A percentile compares a stretch with the other conserved stretches of the same genome.
Conservation (phyloP, 495 filamentous ascomycete genomes). For the Hyaloscypha hepaticicola region DNA sequence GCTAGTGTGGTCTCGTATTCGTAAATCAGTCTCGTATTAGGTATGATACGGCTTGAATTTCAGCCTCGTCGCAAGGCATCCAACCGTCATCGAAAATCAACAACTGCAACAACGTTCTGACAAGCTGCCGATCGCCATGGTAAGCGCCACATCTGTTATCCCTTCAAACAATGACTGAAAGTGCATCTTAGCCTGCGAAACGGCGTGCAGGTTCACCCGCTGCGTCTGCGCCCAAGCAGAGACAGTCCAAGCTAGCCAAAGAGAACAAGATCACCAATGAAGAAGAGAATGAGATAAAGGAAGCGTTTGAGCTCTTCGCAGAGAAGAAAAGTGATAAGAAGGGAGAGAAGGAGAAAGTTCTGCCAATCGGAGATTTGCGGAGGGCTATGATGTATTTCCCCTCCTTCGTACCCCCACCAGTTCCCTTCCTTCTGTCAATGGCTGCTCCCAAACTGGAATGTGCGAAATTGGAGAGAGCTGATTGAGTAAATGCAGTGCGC, state of each 20-base stretch:
- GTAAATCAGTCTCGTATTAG: neutral
- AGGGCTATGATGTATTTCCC: conserved; percentile 73
- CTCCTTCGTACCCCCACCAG: conserved; percentile 5
- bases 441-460: neutral
- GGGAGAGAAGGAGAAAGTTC: conserved; percentile 68
- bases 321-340: conserved; percentile 51
- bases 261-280: conserved; percentile 79
- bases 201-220: conserved; percentile 30
- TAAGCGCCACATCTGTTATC: neutral
- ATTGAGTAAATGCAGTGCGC: conserved; percentile 51
- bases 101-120: neutral
- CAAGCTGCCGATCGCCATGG: neutral
- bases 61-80: conserved; percentile 3
- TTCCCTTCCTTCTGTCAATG: neutral
- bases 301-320: conserved; percentile 83
- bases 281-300: conserved; percentile 86
- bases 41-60: neutral
- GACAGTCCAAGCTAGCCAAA: conserved; percentile 81
- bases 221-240: conserved; percentile 39
- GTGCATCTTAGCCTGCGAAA: conserved; percentile 39
- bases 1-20: neutral
- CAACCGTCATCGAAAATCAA: neutral
- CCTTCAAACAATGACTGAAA: neutral
- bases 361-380: conserved; percentile 74
- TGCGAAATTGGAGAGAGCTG: neutral